Percentiles rank a stretch among this genome's conserved stretches.
These are phyloP conservation scores for Wallacemonas sp. DNA, from an alignment of 208 protist species.

Conservation along the genomic window DNA sequence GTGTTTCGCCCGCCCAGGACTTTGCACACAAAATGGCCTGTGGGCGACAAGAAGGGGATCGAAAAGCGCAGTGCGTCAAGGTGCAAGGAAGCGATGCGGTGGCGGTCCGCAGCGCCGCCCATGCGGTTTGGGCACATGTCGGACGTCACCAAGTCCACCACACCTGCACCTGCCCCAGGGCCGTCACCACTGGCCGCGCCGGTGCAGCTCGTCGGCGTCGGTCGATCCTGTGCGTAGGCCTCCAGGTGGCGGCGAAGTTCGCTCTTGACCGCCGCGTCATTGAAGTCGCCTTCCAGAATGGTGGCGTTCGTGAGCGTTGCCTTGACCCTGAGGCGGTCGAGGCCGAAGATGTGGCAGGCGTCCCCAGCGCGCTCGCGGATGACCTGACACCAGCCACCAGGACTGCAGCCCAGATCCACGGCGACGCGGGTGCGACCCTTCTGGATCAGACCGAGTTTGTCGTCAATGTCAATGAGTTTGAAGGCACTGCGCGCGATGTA, in stretches of 20 bases:
- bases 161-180: neutral
- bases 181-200: neutral
- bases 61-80: slow-evolving; percentile 44
- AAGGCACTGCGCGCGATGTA: slow-evolving; percentile 84
- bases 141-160: slow-evolving; percentile 71
- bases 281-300: slow-evolving; percentile 81
- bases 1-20: slow-evolving; percentile 53
- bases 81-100: slow-evolving; percentile 61
- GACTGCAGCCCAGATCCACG: slow-evolving; percentile 82
- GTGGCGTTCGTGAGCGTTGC: slow-evolving; percentile 52
- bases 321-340: slow-evolving; percentile 61
- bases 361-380: slow-evolving; percentile 63
- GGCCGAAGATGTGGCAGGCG: slow-evolving; percentile 62
- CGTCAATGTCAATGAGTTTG: slow-evolving; percentile 72
- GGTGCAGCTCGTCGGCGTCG: neutral
- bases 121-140: slow-evolving; percentile 86
- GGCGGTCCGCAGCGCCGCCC: slow-evolving; percentile 60
- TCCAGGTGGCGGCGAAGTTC: slow-evolving; percentile 32
- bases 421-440: slow-evolving; percentile 38
- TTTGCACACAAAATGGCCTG: slow-evolving; percentile 84
- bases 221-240: neutral
- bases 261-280: slow-evolving; percentile 26
- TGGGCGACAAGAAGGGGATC: slow-evolving; percentile 38
- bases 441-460: slow-evolving; percentile 63
- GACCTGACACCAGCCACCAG: slow-evolving; percentile 85